Evolutionary conservation across 2,329 filamentous ascomycete species (phyloP).

Genomic region (Claviceps africana): DNA sequence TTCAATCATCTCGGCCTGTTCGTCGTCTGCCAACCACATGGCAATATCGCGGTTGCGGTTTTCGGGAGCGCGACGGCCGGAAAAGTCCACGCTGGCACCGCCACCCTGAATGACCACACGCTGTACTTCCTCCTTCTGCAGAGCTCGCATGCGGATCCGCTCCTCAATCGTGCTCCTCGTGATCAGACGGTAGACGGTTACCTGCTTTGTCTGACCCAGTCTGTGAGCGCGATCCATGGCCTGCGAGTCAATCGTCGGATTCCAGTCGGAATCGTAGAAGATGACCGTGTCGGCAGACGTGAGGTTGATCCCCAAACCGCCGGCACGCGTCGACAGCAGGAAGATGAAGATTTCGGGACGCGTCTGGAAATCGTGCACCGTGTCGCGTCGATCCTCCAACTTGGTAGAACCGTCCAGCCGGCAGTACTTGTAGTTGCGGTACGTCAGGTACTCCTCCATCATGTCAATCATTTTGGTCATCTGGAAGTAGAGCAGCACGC

Average conservation of each 20-base stretch:
- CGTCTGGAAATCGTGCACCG: conserved; percentile 91
- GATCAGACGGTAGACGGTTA: conserved; percentile 95
- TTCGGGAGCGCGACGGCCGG: conserved; percentile 71
- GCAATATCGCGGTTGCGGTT: conserved; percentile 97
- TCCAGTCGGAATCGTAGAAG: conserved; percentile 99
- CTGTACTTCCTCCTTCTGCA: conserved; percentile 98
- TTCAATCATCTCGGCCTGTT: conserved; percentile 88
- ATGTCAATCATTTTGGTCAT: conserved; percentile 99
- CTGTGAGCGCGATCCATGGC: conserved; percentile 98
- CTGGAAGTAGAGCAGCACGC: conserved; percentile 96
- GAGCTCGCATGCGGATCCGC: conserved; percentile 86
- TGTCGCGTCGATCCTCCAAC: conserved; percentile 90
- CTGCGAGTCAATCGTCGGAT: conserved; percentile 95
- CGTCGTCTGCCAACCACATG: conserved; percentile 96
- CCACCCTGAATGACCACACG: conserved; percentile 92
- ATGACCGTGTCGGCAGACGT: conserved; percentile 96
- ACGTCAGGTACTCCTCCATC: conserved; percentile 97
- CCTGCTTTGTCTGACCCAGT: conserved; percentile 87
- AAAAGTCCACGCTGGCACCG: conserved; percentile 88
- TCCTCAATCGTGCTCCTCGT: conserved; percentile 95
- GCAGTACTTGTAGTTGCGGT: conserved; percentile 98
- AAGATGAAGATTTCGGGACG: conserved; percentile 94
- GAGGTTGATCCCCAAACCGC: conserved; percentile 94
- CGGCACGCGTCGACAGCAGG: conserved; percentile 85
- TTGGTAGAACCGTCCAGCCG: conserved; percentile 94